Evolutionary conservation across 306 rosid species (phyloP), one percentile per base, ranked within the genome.

Genomic region (Sophora flavescens): DNA sequence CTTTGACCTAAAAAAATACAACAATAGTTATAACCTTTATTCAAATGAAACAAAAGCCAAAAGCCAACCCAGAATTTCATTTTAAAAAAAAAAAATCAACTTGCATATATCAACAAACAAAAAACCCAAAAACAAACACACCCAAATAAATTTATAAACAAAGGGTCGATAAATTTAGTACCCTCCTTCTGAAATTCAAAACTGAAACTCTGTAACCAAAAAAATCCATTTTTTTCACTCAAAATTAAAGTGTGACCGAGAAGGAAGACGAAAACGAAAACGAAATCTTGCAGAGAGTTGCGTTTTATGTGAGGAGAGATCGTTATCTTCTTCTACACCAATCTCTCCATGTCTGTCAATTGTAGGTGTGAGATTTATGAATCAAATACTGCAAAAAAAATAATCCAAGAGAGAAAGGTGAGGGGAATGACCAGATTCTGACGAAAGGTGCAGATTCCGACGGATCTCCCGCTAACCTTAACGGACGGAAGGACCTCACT

Each of bases 11-110:
- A 11, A 14, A 52, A 52, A 11, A 18, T 6, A 39, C 51, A 16
- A 8, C 0, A 45, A n/a, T 0, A 8, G 60, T 28, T 53, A 54
- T 63, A 39, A 62, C 76, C 4, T 53, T 8, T 52, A 76, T 78
- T 82, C 74, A 75, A 39, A 72, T 45, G 18, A 75, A 54, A 71
- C n/a, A n/a, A n/a, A n/a, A n/a, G n/a, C n/a, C 71, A 78, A 68
- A 82, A 77, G 12, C 26, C 63, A 59, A 36, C 63, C 79, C 71
- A 66, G 8, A 52, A 1, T 54, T 22, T 47, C 18, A 48, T n/a
- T 42, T 26, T 17, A 14, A 13, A 28, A 72, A 71, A 62, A 45
- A 28, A 57, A 14, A 75, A 0, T n/a, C 14, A 76, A 61, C 14
- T 66, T 17, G 10, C 70, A 63, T 11, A 47, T 14, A 45, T 11